These are phyloP conservation scores for Cystobasidium tubakii DNA, from an alignment of 768 basidiomycete genomes.

Conservation along the genomic window DNA sequence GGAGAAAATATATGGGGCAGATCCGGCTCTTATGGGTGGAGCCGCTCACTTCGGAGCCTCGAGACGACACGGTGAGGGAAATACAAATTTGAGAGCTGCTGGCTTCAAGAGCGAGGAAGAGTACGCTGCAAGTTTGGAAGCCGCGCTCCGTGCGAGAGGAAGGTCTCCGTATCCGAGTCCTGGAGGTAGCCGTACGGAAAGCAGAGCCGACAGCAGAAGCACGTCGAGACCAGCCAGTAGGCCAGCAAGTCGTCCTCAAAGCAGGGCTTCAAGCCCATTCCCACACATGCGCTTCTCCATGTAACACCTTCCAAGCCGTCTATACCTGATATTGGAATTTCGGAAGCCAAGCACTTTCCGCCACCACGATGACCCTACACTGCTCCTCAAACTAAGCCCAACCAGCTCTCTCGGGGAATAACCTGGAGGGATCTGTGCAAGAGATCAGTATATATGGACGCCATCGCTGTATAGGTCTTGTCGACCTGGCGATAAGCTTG, in stretches of 20 bases:
- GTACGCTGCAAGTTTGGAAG: constrained; percentile 26
- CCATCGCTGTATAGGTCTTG: not conserved
- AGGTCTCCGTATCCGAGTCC: constrained; percentile 17
- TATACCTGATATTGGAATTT: not conserved
- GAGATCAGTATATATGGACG: not conserved
- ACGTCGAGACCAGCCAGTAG: constrained; percentile 3
- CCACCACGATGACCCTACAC: not conserved
- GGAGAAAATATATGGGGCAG: constrained; percentile 23
- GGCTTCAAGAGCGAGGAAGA: constrained; percentile 25
- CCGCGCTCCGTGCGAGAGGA: constrained; percentile 9
- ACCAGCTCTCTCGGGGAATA: too few species aligned
- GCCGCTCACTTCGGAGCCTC: constrained; percentile 21
- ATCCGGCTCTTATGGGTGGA: constrained; percentile 20
- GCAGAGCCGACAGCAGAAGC: constrained; percentile 3
- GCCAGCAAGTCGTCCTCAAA: constrained; percentile 16
- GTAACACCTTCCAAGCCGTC: not conserved
- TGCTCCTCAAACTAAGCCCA: not conserved
- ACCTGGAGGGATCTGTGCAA: not conserved
- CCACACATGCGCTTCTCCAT: constrained; percentile 12
- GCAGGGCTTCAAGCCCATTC: not conserved
- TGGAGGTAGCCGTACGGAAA: not conserved
- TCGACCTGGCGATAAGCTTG: not conserved
- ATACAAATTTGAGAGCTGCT: not conserved
- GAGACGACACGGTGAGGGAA: not conserved
- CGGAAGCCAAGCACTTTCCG: not conserved